These are phyloP conservation scores for Penicillium mononematosum DNA, from an alignment of 495 filamentous ascomycete genomes.

Conservation along the genomic window DNA sequence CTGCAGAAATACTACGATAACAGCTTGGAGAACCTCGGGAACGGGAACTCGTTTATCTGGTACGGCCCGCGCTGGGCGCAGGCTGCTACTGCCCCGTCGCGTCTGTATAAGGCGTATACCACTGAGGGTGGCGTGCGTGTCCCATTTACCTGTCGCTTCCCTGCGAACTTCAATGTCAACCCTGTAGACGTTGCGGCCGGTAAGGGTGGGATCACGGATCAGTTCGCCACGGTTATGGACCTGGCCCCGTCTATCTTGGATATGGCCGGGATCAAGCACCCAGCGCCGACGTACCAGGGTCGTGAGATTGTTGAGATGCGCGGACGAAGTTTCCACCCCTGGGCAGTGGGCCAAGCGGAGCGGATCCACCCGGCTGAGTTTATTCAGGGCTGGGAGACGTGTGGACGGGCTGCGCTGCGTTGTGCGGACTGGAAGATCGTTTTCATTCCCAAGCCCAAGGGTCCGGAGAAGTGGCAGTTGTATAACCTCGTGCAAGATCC, in stretches of 20 bases:
- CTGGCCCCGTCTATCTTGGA: constrained; percentile 59
- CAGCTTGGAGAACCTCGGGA: constrained; percentile 59
- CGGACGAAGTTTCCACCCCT: constrained; percentile 50
- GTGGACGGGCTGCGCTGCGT: constrained; percentile 45
- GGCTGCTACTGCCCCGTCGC: constrained; percentile 61
- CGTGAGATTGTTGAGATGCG: constrained; percentile 60
- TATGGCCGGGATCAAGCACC: constrained; percentile 59
- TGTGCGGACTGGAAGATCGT: constrained; percentile 51
- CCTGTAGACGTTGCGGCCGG: constrained; percentile 23
- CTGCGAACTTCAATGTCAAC: constrained; percentile 28
- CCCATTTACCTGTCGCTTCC: constrained; percentile 56
- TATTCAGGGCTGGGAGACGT: constrained; percentile 50
- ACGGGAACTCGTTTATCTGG: constrained; percentile 62
- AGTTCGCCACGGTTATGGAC: constrained; percentile 66
- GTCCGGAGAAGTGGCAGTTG: constrained; percentile 49
- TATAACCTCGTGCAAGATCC: constrained; percentile 45
- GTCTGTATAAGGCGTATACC: constrained; percentile 61
- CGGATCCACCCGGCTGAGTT: constrained; percentile 50
- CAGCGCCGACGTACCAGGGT: constrained; percentile 55
- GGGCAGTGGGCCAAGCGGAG: constrained; percentile 30
- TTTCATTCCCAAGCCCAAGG: constrained; percentile 50
- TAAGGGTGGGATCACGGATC: constrained; percentile 47
- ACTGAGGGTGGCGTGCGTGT: constrained; percentile 61
- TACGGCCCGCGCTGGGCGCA: constrained; percentile 65
- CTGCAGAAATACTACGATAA: constrained; percentile 64